Evolutionary conservation across 768 basidiomycete species (phyloP).

Genomic region (Lactarius hatsudake): DNA sequence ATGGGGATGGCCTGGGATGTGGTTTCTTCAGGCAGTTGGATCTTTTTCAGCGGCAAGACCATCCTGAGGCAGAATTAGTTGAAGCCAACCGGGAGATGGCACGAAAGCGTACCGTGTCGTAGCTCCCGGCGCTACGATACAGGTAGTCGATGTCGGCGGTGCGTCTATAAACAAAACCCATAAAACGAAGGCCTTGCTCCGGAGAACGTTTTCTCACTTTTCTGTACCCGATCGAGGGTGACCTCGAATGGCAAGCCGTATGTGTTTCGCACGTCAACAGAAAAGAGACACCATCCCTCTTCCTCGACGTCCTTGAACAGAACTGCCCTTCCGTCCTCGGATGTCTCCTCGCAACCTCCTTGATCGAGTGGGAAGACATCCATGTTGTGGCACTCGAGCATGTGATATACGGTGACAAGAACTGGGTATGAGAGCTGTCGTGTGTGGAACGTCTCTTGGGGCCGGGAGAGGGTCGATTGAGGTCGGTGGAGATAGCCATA

Average conservation of each 20-base stretch:
- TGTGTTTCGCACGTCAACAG: slow-evolving; percentile 86
- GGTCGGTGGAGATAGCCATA: slow-evolving; percentile 68
- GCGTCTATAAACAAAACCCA: slow-evolving; percentile 36
- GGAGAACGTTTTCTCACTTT: slow-evolving; percentile 41
- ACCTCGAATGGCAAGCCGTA: slow-evolving; percentile 93
- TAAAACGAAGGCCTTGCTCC: not conserved
- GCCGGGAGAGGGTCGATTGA: slow-evolving; percentile 32
- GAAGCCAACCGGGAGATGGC: slow-evolving; percentile 11
- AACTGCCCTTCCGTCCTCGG: slow-evolving; percentile 29
- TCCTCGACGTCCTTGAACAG: slow-evolving; percentile 47
- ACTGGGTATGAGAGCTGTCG: slow-evolving; percentile 88
- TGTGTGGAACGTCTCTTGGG: slow-evolving; percentile 66
- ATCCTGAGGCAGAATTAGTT: slow-evolving; percentile 41
- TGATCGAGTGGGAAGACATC: slow-evolving; percentile 68
- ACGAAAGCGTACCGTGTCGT: slow-evolving; percentile 61
- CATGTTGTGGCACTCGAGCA: slow-evolving; percentile 85
- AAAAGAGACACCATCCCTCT: slow-evolving; percentile 81
- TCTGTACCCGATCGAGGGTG: slow-evolving; percentile 62
- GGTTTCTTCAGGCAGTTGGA: slow-evolving; percentile 55
- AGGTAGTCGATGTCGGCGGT: slow-evolving; percentile 43
- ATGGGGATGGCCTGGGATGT: slow-evolving; percentile 75
- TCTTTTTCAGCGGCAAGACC: slow-evolving; percentile 68
- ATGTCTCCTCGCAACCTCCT: slow-evolving; percentile 24
- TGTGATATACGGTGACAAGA: slow-evolving; percentile 91
- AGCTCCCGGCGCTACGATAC: slow-evolving; percentile 83